phyloP scores from a whole-genome alignment of 148 eudicot species.

The Cornus kousa region DNA sequence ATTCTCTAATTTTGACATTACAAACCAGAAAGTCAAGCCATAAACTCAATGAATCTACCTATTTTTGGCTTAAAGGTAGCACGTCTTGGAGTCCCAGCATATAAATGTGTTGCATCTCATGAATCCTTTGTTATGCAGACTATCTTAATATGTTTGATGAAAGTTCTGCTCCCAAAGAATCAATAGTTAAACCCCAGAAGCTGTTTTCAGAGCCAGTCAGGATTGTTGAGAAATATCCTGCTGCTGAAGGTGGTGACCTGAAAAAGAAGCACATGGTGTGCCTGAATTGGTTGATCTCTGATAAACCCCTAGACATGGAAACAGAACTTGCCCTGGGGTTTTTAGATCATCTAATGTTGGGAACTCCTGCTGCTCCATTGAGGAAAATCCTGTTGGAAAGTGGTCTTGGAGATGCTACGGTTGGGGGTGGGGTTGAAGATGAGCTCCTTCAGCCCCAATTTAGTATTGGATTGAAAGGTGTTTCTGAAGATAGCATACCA shows the following conservation, averaged over 20 bases:
- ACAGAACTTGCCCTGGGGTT: constrained; percentile 86
- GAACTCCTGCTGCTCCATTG: constrained; percentile 97
- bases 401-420: constrained; percentile 92
- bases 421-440: constrained; percentile 92
- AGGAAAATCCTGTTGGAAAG: constrained; percentile 91
- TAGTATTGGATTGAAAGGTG: constrained; percentile 92
- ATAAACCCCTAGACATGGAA: constrained; percentile 82
- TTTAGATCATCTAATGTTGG: constrained; percentile 86
- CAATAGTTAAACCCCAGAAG: constrained; percentile 66
- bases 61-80: too few species aligned
- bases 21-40: background rate
- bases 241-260: constrained; percentile 83
- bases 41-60: too few species aligned
- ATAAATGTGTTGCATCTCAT: background rate
- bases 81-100: too few species aligned
- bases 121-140: constrained; percentile 45
- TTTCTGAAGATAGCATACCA: constrained; percentile 71
- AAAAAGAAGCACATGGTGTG: constrained; percentile 96
- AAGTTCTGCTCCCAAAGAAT: constrained; percentile 70
- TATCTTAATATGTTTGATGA: constrained; percentile 90
- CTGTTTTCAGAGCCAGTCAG: constrained; percentile 73
- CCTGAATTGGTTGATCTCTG: constrained; percentile 94
- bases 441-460: constrained; percentile 95
- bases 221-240: constrained; percentile 89
- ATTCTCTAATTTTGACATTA: background rate